phyloP scores from a whole-genome alignment of 306 rosid genomes.

The Trifolium subterraneum region DNA sequence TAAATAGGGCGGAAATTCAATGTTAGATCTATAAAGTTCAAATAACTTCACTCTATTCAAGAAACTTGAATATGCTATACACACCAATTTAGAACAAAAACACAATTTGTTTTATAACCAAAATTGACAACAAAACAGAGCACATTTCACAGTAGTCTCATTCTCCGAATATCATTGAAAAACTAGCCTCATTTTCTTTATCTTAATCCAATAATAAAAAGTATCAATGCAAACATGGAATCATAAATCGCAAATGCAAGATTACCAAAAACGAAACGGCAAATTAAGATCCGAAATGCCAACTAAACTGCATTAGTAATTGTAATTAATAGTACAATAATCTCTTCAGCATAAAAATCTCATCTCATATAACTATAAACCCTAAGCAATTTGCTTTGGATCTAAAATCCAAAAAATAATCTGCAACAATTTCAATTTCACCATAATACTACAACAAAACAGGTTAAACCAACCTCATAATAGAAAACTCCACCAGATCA shows the following conservation, averaged over 20 bases:
- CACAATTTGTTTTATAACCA: neutral
- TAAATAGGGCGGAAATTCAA: neutral
- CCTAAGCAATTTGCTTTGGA: constrained; percentile 48
- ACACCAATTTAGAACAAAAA: neutral
- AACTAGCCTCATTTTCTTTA: neutral
- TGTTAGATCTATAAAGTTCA: neutral
- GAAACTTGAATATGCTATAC: neutral
- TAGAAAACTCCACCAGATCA: constrained; percentile 17
- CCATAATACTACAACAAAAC: constrained; percentile 34
- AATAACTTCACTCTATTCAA: neutral
- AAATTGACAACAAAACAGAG: neutral
- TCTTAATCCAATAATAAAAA: neutral
- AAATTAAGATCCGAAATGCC: constrained; percentile 27
- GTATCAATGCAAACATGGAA: too few species aligned
- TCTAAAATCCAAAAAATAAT: constrained; percentile 43
- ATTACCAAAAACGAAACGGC: constrained; percentile 15
- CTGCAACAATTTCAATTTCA: constrained; percentile 34
- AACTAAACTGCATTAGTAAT: constrained; percentile 40
- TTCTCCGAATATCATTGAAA: neutral
- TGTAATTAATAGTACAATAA: constrained; percentile 18
- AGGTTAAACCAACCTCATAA: constrained; percentile 52
- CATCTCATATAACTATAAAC: constrained; percentile 38
- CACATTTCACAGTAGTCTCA: neutral
- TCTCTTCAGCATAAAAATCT: constrained; percentile 1
- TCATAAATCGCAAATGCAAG: constrained; percentile 3